These are phyloP conservation scores for Dichomitus squalens DNA, from an alignment of 1,284 basidiomycete species.

Conservation along the genomic window DNA sequence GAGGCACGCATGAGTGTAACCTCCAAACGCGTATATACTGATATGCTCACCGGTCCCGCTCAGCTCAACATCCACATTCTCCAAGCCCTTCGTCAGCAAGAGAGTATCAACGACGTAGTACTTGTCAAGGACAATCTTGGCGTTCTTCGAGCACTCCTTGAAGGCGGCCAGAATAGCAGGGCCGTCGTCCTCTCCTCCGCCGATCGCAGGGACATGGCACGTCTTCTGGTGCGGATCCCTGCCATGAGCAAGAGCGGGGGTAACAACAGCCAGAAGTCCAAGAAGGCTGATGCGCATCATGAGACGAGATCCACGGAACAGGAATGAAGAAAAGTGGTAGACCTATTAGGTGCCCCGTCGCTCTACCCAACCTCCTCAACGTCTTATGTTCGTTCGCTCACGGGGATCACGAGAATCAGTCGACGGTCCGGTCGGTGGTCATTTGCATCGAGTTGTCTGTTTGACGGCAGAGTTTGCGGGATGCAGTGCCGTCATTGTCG, in stretches of 20 bases:
- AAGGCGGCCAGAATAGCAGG: conserved; percentile 39
- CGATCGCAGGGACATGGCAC: conserved; percentile 36
- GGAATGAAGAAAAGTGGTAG: neutral
- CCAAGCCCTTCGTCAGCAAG: conserved; percentile 39
- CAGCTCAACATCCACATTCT: conserved; percentile 43
- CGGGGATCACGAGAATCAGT: conserved; percentile 6
- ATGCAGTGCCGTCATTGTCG: neutral
- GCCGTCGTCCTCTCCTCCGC: conserved; percentile 40
- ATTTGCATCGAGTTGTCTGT: neutral
- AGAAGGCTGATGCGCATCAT: conserved; percentile 14
- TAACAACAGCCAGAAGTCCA: conserved; percentile 5
- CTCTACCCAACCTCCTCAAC: neutral
- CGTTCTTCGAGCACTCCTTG: conserved; percentile 32
- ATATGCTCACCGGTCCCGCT: conserved; percentile 35
- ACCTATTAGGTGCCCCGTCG: neutral
- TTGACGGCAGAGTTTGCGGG: neutral
- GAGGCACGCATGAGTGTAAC: neutral
- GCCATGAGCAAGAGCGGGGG: conserved; percentile 5
- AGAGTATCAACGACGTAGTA: conserved; percentile 45
- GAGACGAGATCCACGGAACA: neutral
- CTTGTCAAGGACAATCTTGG: conserved; percentile 36
- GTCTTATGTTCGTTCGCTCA: neutral
- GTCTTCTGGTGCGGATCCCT: conserved; percentile 5
- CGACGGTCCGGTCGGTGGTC: neutral
- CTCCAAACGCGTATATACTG: neutral